Base-by-base conservation (phyloP, 371 early-diverging fungal species). In the Lichtheimia ornata region DNA sequence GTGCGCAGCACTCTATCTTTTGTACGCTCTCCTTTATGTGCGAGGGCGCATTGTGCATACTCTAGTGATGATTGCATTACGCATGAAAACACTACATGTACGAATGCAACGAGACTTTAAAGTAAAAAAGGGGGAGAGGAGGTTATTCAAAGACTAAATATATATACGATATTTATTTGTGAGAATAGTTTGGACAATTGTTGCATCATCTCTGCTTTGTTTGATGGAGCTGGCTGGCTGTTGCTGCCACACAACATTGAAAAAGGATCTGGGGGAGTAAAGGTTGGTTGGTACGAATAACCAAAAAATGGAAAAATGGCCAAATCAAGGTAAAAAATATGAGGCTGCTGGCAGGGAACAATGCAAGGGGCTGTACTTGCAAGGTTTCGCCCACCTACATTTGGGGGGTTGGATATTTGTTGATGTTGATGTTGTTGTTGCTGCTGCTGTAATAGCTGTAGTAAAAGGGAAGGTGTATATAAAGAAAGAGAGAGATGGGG, bases 261-360 rank as follows among this genome's bases (percentile, higher is more conserved):
- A 35, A 35, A 35, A 35, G 35, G 35, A 35, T 35, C 35, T 35
- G 35, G 35, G 35, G 35, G 35, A 9, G 11, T 22, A 35, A 35
- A 35, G 35, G 11, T 11, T 51, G 35, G 35, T 35, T 35, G 35
- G 35, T 35, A 35, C 35, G 35, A 35, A 35, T 35, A 49, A 42
- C 58, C 58, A 58, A 58, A 58, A 58, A 58, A 50, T 35, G 58
- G 30, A 49, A 58, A 58, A 49, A 30, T 58, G 58, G 58, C 58
- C 50, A 58, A 49, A 58, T 58, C 47, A 27, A 58, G 58, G 35
- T 18, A 58, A 58, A 35, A 50, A 28, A 24, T 13, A 58, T 27
- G 56, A 47, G 28, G 20, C 47, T 49, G 20, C 47, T 49, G 58
- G 58, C 50, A 47, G 25, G 22, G 40, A 28, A 35, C 58, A 5